Percentiles rank a stretch among this genome's conserved stretches.
Conservation (phyloP, 352 stramenopile species). For the Phytophthora melonis region DNA sequence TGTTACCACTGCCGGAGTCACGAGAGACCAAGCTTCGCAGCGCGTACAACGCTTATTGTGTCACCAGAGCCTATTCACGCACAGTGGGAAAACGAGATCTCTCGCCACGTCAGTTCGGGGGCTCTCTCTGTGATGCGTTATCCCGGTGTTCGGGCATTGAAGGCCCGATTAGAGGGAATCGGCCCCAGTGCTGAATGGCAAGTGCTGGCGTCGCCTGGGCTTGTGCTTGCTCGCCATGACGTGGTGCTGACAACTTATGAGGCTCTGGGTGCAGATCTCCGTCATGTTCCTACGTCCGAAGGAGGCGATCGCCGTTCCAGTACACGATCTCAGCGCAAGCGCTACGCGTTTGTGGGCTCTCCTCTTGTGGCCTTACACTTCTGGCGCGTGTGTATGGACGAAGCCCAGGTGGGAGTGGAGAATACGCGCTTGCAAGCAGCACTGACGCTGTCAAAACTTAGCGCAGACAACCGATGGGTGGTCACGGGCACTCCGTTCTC, state of each 20-base stretch:
- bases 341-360: conserved; percentile 89
- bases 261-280: conserved; percentile 83
- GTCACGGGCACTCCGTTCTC: conserved; percentile 92
- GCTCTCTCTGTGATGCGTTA: conserved; percentile 66
- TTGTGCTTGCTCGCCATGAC: conserved; percentile 81
- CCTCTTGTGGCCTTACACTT: conserved; percentile 88
- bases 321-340: conserved; percentile 69
- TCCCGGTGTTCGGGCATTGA: conserved; percentile 63
- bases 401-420: conserved; percentile 93
- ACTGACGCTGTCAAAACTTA: conserved; percentile 83
- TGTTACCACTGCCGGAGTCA: conserved; percentile 71
- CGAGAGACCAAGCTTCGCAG: conserved; percentile 47
- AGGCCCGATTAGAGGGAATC: conserved; percentile 29
- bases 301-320: conserved; percentile 59
- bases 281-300: conserved; percentile 63
- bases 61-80: conserved; percentile 90
- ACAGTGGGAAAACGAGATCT: conserved; percentile 93
- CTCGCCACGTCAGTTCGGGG: conserved; percentile 71
- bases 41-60: conserved; percentile 93
- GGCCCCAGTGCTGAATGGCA: conserved; percentile 63
- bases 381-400: conserved; percentile 93
- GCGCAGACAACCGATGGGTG: conserved; percentile 79
- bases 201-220: conserved; percentile 52
- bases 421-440: conserved; percentile 77
- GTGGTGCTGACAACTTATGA: conserved; percentile 94